A percentile compares a stretch with the other conserved stretches of the same genome.
phyloP scores from a whole-genome alignment of 116 monocot species.

The Cymodocea nodosa region DNA sequence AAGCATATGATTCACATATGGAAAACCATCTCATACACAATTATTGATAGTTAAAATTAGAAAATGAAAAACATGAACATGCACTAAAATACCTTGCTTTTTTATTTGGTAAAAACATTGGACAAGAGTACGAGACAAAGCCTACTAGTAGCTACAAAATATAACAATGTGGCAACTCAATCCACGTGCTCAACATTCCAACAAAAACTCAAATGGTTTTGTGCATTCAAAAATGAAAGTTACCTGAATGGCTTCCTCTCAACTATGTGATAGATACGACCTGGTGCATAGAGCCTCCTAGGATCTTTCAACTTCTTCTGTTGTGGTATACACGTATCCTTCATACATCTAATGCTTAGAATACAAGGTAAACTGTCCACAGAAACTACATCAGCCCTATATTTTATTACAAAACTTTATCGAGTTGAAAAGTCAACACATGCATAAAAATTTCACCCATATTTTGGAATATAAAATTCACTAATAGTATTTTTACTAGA shows the following conservation, averaged over 20 bases:
- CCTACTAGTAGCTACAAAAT: background rate
- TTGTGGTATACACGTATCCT: conserved; percentile 84
- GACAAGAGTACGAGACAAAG: background rate
- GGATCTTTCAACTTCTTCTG: conserved; percentile 66
- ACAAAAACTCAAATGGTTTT: background rate
- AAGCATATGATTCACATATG: background rate
- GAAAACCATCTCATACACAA: background rate
- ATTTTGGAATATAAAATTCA: background rate
- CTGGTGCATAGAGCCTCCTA: conserved; percentile 88
- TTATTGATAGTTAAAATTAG: no score
- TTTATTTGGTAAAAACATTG: background rate
- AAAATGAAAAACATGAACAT: no score
- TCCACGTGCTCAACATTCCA: background rate
- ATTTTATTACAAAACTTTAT: background rate
- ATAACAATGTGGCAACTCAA: background rate
- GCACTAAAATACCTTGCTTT: no score
- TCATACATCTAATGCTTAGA: conserved; percentile 73
- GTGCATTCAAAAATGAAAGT: background rate
- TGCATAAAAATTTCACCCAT: background rate
- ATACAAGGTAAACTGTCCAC: conserved; percentile 78
- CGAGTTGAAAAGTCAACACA: background rate
- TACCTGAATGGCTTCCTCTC: conserved; percentile 88
- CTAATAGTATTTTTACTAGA: no score
- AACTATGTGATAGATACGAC: conserved; percentile 87
- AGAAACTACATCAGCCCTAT: conserved; percentile 5